These are phyloP conservation scores for Ramularia collo-cygni DNA, from an alignment of 2,329 filamentous ascomycete genomes.

Conservation along the genomic window DNA sequence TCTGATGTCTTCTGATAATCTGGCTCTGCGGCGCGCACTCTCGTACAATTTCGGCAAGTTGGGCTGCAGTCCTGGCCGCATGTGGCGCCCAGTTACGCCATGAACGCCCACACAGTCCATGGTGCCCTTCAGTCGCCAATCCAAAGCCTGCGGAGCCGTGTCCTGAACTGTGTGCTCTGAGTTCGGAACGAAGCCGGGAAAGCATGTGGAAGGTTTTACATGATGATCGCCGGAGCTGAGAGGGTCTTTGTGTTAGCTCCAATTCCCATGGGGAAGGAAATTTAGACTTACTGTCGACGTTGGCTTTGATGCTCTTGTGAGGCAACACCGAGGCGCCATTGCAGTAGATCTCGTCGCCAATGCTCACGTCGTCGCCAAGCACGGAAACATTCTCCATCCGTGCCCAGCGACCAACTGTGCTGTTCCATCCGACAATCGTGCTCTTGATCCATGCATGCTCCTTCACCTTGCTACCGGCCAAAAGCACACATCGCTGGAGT, in stretches of 20 bases:
- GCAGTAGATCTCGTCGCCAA: slow-evolving; percentile 97
- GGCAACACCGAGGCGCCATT: slow-evolving; percentile 85
- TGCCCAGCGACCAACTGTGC: slow-evolving; percentile 89
- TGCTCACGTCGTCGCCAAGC: slow-evolving; percentile 92
- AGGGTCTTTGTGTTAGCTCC: slow-evolving; percentile 6
- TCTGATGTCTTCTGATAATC: too few relatives aligned
- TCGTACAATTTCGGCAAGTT: too few relatives aligned
- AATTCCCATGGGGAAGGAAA: background rate
- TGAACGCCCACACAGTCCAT: background rate
- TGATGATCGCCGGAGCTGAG: slow-evolving; percentile 21
- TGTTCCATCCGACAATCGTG: slow-evolving; percentile 98
- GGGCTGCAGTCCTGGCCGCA: too few relatives aligned
- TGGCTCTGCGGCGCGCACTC: too few relatives aligned
- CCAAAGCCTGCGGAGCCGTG: too few relatives aligned
- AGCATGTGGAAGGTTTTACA: slow-evolving; percentile 10
- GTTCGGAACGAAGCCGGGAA: background rate
- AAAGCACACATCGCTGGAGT: slow-evolving; percentile 84
- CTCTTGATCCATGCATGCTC: slow-evolving; percentile 99
- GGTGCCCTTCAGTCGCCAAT: background rate
- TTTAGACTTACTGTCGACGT: slow-evolving; percentile 66
- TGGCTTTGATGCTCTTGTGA: slow-evolving; percentile 98
- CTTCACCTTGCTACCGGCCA: slow-evolving; percentile 89
- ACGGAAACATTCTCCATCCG: slow-evolving; percentile 97
- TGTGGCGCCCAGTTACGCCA: slow-evolving; percentile 1
- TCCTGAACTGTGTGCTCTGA: background rate